These are phyloP conservation scores for Linnemannia schmuckeri DNA, from an alignment of 192 early-diverging fungal species.

Conservation along the genomic window DNA sequence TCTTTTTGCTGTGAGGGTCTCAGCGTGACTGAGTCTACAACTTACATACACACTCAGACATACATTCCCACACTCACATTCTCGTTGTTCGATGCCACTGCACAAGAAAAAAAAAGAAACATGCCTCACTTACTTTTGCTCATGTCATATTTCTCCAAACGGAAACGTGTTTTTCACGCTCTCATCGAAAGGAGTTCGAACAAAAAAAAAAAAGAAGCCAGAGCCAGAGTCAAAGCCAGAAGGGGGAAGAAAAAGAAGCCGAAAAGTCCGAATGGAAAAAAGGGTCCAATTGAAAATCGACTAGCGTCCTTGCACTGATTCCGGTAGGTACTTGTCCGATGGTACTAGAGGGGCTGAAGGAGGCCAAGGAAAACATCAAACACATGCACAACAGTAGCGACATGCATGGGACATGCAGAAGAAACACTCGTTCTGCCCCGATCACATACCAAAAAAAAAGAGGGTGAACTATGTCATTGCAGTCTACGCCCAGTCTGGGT, in stretches of 20 bases:
- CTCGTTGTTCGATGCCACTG: too few species aligned
- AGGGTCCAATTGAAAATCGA: slow-evolving; percentile 5
- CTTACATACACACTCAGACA: too few species aligned
- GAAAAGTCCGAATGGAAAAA: background rate
- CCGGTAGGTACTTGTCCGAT: background rate
- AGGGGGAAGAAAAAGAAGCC: background rate
- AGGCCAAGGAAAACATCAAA: too few species aligned
- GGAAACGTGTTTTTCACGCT: background rate
- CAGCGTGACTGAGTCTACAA: too few species aligned
- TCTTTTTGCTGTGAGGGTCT: background rate
- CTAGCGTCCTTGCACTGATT: background rate
- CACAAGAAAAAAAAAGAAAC: background rate
- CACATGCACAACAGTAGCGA: too few species aligned
- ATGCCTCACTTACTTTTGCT: background rate
- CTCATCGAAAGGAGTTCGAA: background rate
- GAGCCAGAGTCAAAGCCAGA: too few species aligned
- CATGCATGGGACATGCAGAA: too few species aligned
- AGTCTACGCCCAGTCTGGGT: too few species aligned
- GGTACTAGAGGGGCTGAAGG: background rate
- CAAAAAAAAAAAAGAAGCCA: background rate
- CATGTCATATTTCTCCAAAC: background rate
- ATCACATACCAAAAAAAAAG: too few species aligned
- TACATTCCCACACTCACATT: too few species aligned
- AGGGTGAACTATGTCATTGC: too few species aligned
- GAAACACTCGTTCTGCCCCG: too few species aligned